Conservation (phyloP, 495 filamentous ascomycete genomes). For the Xylaria grammica region DNA sequence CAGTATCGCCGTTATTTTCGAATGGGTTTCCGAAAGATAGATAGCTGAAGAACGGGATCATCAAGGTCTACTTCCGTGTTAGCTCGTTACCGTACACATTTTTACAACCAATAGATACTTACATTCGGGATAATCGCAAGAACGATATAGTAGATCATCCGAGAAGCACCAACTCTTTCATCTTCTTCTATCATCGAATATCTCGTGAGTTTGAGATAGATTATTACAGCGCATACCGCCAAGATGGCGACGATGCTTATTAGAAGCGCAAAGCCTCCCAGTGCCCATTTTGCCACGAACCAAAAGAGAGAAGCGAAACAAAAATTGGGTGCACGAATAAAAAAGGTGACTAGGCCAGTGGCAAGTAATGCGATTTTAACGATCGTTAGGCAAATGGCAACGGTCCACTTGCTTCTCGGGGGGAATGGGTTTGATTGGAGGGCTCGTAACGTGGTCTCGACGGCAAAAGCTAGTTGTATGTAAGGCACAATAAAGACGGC, state of each 20-base stretch:
- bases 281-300: conserved; percentile 52
- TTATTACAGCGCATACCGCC: conserved; percentile 34
- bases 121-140: conserved; percentile 50
- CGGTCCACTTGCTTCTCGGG: conserved; percentile 47
- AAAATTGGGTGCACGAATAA: conserved; percentile 44
- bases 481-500: conserved; percentile 56
- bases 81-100: conserved; percentile 5
- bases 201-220: conserved; percentile 46
- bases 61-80: conserved; percentile 39
- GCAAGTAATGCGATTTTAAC: conserved; percentile 42
- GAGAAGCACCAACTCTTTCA: conserved; percentile 48
- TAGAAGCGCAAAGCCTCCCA: conserved; percentile 46
- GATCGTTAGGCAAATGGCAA: conserved; percentile 48
- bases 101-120: conserved; percentile 19
- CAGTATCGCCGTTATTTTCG: conserved; percentile 27
- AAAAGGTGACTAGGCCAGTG: conserved; percentile 50
- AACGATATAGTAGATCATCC: conserved; percentile 53
- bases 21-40: conserved; percentile 37
- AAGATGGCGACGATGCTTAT: conserved; percentile 40
- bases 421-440: conserved; percentile 46
- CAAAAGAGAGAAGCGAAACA: conserved; percentile 57
- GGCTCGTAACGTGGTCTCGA: conserved; percentile 49
- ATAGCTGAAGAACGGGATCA: conserved; percentile 52
- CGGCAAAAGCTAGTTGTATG: conserved; percentile 50
- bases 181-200: conserved; percentile 47